Base-by-base conservation (phyloP, 306 rosid genomes). In the Sphenostylis stenocarpa region DNA sequence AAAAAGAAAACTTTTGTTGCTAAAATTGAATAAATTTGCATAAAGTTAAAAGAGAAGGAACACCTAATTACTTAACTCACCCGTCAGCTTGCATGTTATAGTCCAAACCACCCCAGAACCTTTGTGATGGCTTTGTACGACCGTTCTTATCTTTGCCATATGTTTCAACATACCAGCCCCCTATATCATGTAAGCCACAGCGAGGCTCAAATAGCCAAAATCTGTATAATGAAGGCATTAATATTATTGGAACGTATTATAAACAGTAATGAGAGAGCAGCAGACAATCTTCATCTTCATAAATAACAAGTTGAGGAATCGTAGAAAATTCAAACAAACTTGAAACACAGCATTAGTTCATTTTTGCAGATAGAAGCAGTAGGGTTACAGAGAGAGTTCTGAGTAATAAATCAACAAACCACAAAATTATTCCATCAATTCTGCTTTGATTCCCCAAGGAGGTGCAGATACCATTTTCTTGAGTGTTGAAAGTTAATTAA, bases 131-230 rank as follows among this genome's bases (percentile, higher is more conserved):
- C 72, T 77, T 76, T 16, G 90, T 87, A 58, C 84, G 90, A 36
- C 98, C 97, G 63, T 85, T 90, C 88, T 84, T 89, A 83, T 89
- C 87, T 84, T 86, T 91, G 55, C 98, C 97, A 58, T 87, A 94
- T 70, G 97, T 94, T 82, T 94, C 97, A 16, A 94, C 81, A 80
- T 94, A 94, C 98, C 98, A 94, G 66, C 98, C 98, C 64, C 97
- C 97, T 62, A 87, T 84, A 81, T 94, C 96, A 83, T 94, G 98
- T 88, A 89, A 82, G 82, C 91, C 93, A 85, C 97, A 90, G 19
- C 98, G 97, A 83, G 98, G 98, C 88, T 91, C 98, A 73, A 94
- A 94, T 56, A 94, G 89, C 98, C 98, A 91, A 90, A 83, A 92
- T 88, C 98, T 94, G 96, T 80, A 43, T 45, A 31, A 71, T 72